A percentile compares a stretch with the other conserved stretches of the same genome.
Conservation (phyloP, 2,329 filamentous ascomycete species). For the Ophiostoma australiae region DNA sequence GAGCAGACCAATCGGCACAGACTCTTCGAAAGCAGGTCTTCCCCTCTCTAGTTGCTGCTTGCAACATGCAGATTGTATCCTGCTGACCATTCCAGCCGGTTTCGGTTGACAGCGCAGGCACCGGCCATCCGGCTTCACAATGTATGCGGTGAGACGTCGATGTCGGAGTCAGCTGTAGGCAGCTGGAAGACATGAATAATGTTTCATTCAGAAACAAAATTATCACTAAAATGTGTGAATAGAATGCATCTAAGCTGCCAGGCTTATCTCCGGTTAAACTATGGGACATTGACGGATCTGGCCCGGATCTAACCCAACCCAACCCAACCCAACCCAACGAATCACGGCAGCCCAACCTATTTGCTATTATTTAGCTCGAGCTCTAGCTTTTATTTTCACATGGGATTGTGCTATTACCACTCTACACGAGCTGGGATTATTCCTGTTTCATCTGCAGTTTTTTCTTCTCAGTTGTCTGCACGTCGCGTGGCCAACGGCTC, state of each 20-base stretch:
- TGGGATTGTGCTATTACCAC: not conserved
- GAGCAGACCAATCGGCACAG: not conserved
- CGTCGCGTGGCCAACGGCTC: not conserved
- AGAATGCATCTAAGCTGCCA: too few relatives aligned
- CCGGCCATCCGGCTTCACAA: not conserved
- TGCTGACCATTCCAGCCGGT: conserved; percentile 2
- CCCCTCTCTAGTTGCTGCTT: not conserved
- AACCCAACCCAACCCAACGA: not conserved
- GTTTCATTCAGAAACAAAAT: too few relatives aligned
- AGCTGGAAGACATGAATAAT: too few relatives aligned
- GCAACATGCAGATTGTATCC: not conserved
- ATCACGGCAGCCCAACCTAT: not conserved
- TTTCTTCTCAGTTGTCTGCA: not conserved
- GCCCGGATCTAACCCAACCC: not conserved
- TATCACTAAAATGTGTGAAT: too few relatives aligned
- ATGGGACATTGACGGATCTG: not conserved
- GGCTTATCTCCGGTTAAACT: not conserved
- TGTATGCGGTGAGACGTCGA: not conserved
- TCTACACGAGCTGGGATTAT: not conserved
- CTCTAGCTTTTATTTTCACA: not conserved
- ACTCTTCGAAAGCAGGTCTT: not conserved
- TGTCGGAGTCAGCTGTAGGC: not conserved
- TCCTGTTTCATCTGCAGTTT: not conserved
- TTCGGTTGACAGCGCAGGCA: not conserved
- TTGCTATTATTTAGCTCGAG: not conserved